These are phyloP conservation scores for Trichomonascaceae sp. DNA, from an alignment of 1,139 yeast species.

Conservation along the genomic window DNA sequence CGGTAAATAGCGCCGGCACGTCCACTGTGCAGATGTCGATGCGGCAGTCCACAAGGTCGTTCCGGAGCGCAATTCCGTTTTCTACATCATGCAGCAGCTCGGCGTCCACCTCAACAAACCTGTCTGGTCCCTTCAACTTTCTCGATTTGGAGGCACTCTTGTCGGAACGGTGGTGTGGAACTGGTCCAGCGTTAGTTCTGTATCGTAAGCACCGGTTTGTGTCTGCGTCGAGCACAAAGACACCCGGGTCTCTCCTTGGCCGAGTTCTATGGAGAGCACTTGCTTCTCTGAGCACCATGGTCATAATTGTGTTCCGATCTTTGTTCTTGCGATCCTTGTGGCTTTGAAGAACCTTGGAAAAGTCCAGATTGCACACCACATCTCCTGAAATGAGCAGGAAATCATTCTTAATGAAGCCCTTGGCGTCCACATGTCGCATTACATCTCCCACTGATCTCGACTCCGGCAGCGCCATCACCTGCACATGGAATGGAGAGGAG, in stretches of 20 bases:
- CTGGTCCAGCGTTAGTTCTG: constrained; percentile 34
- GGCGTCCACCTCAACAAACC: constrained; percentile 36
- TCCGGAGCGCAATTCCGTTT: constrained; percentile 57
- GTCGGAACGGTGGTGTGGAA: constrained; percentile 9
- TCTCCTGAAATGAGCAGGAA: constrained; percentile 87
- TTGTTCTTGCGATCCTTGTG: constrained; percentile 56
- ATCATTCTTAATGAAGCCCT: constrained; percentile 82
- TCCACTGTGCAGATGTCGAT: constrained; percentile 91
- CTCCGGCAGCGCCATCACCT: constrained; percentile 74
- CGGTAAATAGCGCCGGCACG: constrained; percentile 92
- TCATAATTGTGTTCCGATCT: constrained; percentile 84
- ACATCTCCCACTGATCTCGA: constrained; percentile 93
- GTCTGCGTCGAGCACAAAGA: constrained; percentile 64
- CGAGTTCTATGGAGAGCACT: constrained; percentile 73
- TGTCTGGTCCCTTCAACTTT: background rate
- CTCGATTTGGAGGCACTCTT: background rate
- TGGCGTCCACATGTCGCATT: constrained; percentile 85
- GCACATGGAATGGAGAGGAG: constrained; percentile 67
- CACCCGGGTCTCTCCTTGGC: constrained; percentile 59
- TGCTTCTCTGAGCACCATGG: constrained; percentile 85
- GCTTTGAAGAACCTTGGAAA: constrained; percentile 54
- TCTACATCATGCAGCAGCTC: constrained; percentile 71
- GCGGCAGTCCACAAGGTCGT: constrained; percentile 90
- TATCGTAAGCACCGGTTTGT: constrained; percentile 72
- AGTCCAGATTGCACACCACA: constrained; percentile 81